Evolutionary conservation across 257 asterid species (phyloP).

Genomic region (Thymus mandschuricus): DNA sequence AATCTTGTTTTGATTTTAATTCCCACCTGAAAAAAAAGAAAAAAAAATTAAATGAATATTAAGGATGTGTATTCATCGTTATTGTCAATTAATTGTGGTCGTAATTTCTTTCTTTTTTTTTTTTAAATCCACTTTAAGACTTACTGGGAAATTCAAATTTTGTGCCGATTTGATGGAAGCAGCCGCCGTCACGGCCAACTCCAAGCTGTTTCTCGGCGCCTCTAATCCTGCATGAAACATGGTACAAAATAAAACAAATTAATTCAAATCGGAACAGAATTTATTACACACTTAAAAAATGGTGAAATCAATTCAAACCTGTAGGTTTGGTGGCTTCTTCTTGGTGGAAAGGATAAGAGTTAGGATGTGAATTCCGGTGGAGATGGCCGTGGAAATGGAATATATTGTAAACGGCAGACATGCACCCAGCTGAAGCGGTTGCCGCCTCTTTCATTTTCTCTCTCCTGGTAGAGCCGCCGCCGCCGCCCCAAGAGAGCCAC

Average conservation of each 20-base stretch:
- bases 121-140: background rate
- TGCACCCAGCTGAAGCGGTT: slow-evolving; percentile 63
- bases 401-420: slow-evolving; percentile 63
- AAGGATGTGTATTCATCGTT: too few relatives aligned
- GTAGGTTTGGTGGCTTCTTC: slow-evolving; percentile 34
- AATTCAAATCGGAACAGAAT: too few relatives aligned
- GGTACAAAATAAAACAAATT: too few relatives aligned
- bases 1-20: slow-evolving; percentile 59
- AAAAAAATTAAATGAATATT: background rate
- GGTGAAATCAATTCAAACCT: slow-evolving; percentile 36
- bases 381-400: slow-evolving; percentile 48
- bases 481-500: slow-evolving; percentile 60
- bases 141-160: slow-evolving; percentile 59
- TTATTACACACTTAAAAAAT: too few relatives aligned
- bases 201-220: slow-evolving; percentile 90
- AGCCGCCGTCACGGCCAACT: slow-evolving; percentile 41
- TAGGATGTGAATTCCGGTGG: slow-evolving; percentile 38
- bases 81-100: too few relatives aligned
- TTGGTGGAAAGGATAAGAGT: slow-evolving; percentile 28
- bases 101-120: too few relatives aligned
- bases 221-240: slow-evolving; percentile 55
- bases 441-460: background rate
- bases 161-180: slow-evolving; percentile 38
- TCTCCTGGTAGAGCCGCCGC: slow-evolving; percentile 27
- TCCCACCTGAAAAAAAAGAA: slow-evolving; percentile 47